Percentiles rank a stretch among this genome's conserved stretches.
phyloP scores from a whole-genome alignment of 768 basidiomycete genomes.

The Vararia minispora region DNA sequence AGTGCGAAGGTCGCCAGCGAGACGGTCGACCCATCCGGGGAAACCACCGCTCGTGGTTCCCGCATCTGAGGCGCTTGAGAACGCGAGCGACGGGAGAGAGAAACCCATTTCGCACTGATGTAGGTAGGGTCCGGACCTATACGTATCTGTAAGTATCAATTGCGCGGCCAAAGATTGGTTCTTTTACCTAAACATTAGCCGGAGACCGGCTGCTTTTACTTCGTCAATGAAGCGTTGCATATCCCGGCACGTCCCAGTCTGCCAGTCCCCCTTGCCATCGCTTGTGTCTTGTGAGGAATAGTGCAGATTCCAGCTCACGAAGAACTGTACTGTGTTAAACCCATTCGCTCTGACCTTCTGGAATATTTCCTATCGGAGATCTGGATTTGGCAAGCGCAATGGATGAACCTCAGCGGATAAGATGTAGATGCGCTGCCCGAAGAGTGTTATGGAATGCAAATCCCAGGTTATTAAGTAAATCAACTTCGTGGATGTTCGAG shows the following conservation, averaged over 20 bases:
- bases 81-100: too few relatives aligned
- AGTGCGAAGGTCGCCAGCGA: too few relatives aligned
- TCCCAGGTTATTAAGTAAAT: slow-evolving; percentile 48
- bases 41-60: too few relatives aligned
- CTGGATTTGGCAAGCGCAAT: slow-evolving; percentile 39
- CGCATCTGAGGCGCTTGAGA: too few relatives aligned
- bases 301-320: slow-evolving; percentile 47
- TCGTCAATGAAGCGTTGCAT: too few relatives aligned
- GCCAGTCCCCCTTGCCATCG: slow-evolving; percentile 35
- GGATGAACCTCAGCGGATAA: slow-evolving; percentile 55
- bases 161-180: too few relatives aligned
- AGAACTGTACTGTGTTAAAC: slow-evolving; percentile 51
- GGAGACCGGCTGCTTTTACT: too few relatives aligned
- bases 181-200: too few relatives aligned
- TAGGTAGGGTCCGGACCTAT: too few relatives aligned
- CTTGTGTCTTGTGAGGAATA: slow-evolving; percentile 37
- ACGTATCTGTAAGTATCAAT: too few relatives aligned
- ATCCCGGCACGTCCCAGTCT: slow-evolving; percentile 33
- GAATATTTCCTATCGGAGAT: slow-evolving; percentile 46
- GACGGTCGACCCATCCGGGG: too few relatives aligned
- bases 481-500: slow-evolving; percentile 32
- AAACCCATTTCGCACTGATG: too few relatives aligned
- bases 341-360: slow-evolving; percentile 54
- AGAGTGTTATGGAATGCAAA: slow-evolving; percentile 43
- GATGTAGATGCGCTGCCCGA: slow-evolving; percentile 45